Percentiles rank a stretch among this genome's conserved stretches.
phyloP scores from a whole-genome alignment of 2,329 filamentous ascomycete genomes.

The Pseudomassariella vexata region DNA sequence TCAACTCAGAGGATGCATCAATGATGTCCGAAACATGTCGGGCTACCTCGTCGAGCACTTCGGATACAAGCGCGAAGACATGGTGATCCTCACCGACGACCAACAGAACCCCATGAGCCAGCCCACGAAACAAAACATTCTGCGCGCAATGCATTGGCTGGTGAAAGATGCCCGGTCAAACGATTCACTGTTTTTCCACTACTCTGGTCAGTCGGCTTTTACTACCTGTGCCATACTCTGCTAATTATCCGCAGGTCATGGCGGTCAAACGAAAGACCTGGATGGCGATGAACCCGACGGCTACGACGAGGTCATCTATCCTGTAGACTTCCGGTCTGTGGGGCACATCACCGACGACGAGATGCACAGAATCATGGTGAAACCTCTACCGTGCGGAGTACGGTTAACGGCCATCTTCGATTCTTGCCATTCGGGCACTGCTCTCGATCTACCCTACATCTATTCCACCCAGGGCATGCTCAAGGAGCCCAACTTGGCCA shows the following conservation, averaged over 20 bases:
- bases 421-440: slow-evolving; percentile 74
- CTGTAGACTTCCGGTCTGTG: slow-evolving; percentile 63
- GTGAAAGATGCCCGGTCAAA: slow-evolving; percentile 90
- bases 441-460: slow-evolving; percentile 71
- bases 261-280: slow-evolving; percentile 66
- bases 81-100: slow-evolving; percentile 94
- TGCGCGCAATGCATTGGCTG: slow-evolving; percentile 96
- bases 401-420: slow-evolving; percentile 79
- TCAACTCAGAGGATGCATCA: slow-evolving; percentile 89
- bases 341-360: slow-evolving; percentile 75
- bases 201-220: slow-evolving; percentile 65
- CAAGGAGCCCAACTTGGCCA: slow-evolving; percentile 76
- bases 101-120: slow-evolving; percentile 97
- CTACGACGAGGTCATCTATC: slow-evolving; percentile 74
- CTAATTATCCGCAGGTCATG: slow-evolving; percentile 51
- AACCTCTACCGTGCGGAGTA: slow-evolving; percentile 72
- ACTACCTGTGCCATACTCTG: background rate
- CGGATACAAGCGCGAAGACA: slow-evolving; percentile 89
- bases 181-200: slow-evolving; percentile 96
- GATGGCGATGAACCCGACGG: slow-evolving; percentile 76
- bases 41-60: slow-evolving; percentile 83
- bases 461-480: slow-evolving; percentile 76
- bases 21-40: slow-evolving; percentile 97
- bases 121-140: slow-evolving; percentile 90
- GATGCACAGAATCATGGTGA: slow-evolving; percentile 73